Base-by-base conservation (phyloP, 2,329 filamentous ascomycete genomes). In the Westerdykella sp. region DNA sequence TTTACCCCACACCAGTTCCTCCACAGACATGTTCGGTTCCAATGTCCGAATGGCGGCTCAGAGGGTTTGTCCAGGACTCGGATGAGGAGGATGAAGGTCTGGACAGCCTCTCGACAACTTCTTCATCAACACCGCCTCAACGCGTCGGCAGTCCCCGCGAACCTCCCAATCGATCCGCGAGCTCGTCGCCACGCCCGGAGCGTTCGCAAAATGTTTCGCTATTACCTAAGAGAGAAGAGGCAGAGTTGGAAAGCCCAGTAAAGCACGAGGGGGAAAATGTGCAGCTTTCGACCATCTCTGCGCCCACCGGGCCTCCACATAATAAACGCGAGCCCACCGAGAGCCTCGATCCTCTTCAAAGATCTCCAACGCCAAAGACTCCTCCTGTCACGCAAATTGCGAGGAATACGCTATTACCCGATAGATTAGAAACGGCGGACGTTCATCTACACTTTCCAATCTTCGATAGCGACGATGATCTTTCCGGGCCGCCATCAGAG, bases 1-100 rank as follows among this genome's bases (percentile, higher is more conserved):
- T 21, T 21, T 28, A 28, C 25, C 25, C 32, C 32, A 35, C 32
- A 35, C n/a, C n/a, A 6, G 5, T 35, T 35, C 32, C 12, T 32
- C 32, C n/a, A 4, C 16, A 61, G 63, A 63, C 42, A 68, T 68
- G 65, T 57, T 55, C 37, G 42, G 55, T 47, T 54, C 62, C 59
- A 69, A 75, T 75, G 73, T 72, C 66, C 61, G 62, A 63, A 35
- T 75, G 73, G 73, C 67, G 70, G 53, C 62, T 68, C 54, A 67
- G 62, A 60, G 72, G 72, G 52, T 73, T 69, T 62, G 73, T 75
- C 50, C 66, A 65, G 61, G 73, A 75, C 59, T 75, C 73, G 46
- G 73, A 75, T 64, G 73, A 73, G 44, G 72, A 74, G 40, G 71
- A 72, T 37, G 61, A 64, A 14, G 55, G 63, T 39, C 23, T 63